Evolutionary conservation across 2,329 filamentous ascomycete genomes (phyloP).

Genomic region (Thielaviopsis ethacetica): DNA sequence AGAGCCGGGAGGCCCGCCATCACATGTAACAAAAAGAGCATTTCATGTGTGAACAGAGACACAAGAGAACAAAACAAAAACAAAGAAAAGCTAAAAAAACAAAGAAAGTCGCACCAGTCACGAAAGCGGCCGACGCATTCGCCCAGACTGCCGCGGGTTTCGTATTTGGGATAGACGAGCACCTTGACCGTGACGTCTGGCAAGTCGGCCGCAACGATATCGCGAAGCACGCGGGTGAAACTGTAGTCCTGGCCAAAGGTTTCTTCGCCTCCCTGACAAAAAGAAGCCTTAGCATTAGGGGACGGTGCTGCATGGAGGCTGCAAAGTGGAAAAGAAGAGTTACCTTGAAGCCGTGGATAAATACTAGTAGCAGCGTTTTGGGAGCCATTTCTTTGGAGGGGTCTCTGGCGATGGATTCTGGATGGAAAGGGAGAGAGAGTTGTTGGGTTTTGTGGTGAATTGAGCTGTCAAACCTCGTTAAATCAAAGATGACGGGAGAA

Average conservation of each 20-base stretch:
- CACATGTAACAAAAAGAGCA: neutral
- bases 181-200: slow-evolving; percentile 52
- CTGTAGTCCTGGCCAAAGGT: slow-evolving; percentile 51
- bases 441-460: neutral
- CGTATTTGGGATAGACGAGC: slow-evolving; percentile 63
- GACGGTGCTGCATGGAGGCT: neutral
- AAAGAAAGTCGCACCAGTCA: slow-evolving; percentile 41
- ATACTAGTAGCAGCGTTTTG: slow-evolving; percentile 66
- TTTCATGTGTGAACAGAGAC: too few relatives aligned
- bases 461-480: neutral
- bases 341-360: slow-evolving; percentile 80
- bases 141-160: slow-evolving; percentile 61
- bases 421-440: neutral
- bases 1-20: neutral
- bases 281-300: slow-evolving; percentile 4
- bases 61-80: neutral
- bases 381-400: slow-evolving; percentile 32
- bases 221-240: slow-evolving; percentile 58
- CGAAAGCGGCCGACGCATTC: slow-evolving; percentile 58
- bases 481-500: neutral
- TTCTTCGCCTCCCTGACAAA: slow-evolving; percentile 49
- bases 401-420: neutral
- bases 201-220: slow-evolving; percentile 45
- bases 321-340: neutral
- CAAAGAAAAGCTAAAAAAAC: slow-evolving; percentile 2